These are phyloP conservation scores for Chytridium lagenaria DNA, from an alignment of 371 early-diverging fungal genomes.

Conservation along the genomic window DNA sequence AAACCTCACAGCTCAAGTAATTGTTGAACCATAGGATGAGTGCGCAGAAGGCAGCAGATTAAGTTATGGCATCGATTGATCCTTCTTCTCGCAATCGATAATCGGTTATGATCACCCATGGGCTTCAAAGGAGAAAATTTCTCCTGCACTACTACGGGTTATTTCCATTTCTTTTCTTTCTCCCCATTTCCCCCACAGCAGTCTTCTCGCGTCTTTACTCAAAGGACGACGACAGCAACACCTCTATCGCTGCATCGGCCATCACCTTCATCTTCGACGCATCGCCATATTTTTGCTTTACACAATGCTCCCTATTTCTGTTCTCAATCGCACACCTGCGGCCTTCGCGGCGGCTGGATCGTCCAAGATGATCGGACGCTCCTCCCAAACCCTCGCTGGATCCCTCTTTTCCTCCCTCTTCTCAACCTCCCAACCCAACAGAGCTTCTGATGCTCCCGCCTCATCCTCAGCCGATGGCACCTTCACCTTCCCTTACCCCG, in stretches of 20 bases:
- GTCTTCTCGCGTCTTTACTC: too few species aligned
- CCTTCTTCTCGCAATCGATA: too few species aligned
- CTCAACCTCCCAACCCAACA: slow-evolving; percentile 21
- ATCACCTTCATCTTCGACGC: background rate
- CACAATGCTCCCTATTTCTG: slow-evolving; percentile 3
- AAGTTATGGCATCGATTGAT: too few species aligned
- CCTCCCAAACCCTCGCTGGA: slow-evolving; percentile 19
- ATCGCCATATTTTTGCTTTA: background rate
- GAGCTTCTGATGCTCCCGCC: slow-evolving; percentile 12
- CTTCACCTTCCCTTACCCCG: slow-evolving; percentile 36
- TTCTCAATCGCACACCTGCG: background rate
- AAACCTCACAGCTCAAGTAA: too few species aligned
- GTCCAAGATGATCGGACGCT: background rate
- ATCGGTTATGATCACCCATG: background rate
- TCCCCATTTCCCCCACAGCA: too few species aligned
- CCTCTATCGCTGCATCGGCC: slow-evolving; percentile 2
- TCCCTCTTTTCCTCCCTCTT: slow-evolving; percentile 20
- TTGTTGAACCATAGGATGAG: too few species aligned
- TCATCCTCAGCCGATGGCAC: background rate
- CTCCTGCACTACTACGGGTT: too few species aligned
- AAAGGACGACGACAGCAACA: too few species aligned
- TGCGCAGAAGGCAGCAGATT: too few species aligned
- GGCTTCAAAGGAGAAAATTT: background rate
- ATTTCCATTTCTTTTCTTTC: too few species aligned
- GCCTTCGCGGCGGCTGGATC: background rate